Conservation (phyloP, 1,284 basidiomycete species). For the Ceratobasidium sp. region DNA sequence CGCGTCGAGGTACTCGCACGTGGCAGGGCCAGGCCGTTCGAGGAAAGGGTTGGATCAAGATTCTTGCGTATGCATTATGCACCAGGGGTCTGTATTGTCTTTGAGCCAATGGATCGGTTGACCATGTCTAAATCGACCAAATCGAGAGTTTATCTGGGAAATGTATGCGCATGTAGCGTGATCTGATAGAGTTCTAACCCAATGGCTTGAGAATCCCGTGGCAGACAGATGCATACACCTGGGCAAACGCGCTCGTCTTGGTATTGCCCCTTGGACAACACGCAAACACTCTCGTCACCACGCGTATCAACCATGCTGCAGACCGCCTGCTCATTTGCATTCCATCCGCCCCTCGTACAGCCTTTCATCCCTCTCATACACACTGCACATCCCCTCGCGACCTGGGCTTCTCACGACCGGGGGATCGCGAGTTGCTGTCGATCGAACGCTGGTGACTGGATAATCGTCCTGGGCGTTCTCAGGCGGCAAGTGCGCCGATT, state of each 20-base stretch:
- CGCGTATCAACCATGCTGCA: conserved; percentile 4
- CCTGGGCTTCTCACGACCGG: conserved; percentile 4
- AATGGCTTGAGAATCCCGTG: background rate
- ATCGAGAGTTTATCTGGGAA: background rate
- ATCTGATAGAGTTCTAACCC: background rate
- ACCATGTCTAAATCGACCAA: conserved; percentile 8
- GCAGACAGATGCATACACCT: too few relatives aligned
- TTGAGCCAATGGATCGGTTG: background rate
- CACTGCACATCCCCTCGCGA: background rate
- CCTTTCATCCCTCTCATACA: too few relatives aligned
- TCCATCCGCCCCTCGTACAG: too few relatives aligned
- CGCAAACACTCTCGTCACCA: too few relatives aligned
- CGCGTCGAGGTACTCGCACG: background rate
- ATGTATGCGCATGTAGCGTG: conserved; percentile 5
- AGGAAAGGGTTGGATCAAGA: conserved; percentile 13
- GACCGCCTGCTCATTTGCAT: background rate
- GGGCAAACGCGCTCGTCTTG: background rate
- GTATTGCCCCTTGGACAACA: background rate
- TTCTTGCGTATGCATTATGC: background rate
- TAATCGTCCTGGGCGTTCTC: background rate
- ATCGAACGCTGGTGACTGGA: conserved; percentile 8
- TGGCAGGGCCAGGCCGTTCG: background rate
- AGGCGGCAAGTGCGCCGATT: background rate
- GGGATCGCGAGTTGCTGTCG: conserved; percentile 8
- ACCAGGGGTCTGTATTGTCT: background rate